These are phyloP conservation scores for Aspergillus carlsbadensis DNA, from an alignment of 495 filamentous ascomycete genomes.

Conservation along the genomic window DNA sequence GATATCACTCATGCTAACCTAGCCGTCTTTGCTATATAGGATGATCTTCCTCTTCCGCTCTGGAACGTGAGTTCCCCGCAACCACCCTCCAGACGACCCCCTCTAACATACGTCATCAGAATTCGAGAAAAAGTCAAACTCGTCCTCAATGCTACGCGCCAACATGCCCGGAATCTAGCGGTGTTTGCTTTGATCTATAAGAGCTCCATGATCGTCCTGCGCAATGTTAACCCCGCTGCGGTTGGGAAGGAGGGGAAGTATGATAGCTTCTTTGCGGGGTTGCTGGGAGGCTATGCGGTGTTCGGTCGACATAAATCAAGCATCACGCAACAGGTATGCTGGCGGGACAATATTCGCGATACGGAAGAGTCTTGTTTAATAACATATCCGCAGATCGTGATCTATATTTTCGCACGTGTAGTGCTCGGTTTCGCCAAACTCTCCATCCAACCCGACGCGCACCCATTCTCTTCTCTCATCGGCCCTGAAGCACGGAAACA, in stretches of 20 bases:
- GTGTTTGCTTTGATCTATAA: conserved; percentile 92
- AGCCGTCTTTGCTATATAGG: conserved; percentile 35
- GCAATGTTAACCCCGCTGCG: conserved; percentile 57
- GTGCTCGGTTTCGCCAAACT: conserved; percentile 80
- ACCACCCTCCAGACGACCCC: background rate
- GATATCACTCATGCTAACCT: conserved; percentile 4
- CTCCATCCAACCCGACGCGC: conserved; percentile 63
- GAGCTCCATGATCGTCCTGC: conserved; percentile 66
- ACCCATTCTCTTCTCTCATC: conserved; percentile 42
- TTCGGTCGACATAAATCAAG: conserved; percentile 82
- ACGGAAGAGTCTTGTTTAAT: background rate
- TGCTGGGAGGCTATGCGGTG: conserved; percentile 87
- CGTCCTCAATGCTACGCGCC: conserved; percentile 80
- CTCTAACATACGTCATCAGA: conserved; percentile 36
- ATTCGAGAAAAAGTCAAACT: conserved; percentile 75
- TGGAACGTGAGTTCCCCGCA: conserved; percentile 61
- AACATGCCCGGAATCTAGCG: conserved; percentile 88
- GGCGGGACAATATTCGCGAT: background rate
- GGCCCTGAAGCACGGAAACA: conserved; percentile 42
- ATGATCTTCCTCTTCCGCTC: conserved; percentile 96
- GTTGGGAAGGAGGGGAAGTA: conserved; percentile 65
- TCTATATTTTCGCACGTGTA: conserved; percentile 95
- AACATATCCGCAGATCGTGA: conserved; percentile 62
- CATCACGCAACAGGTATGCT: conserved; percentile 79
- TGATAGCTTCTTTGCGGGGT: conserved; percentile 86